Conservation (phyloP, 441 rosid genomes). For the Corymbia citriodora region DNA sequence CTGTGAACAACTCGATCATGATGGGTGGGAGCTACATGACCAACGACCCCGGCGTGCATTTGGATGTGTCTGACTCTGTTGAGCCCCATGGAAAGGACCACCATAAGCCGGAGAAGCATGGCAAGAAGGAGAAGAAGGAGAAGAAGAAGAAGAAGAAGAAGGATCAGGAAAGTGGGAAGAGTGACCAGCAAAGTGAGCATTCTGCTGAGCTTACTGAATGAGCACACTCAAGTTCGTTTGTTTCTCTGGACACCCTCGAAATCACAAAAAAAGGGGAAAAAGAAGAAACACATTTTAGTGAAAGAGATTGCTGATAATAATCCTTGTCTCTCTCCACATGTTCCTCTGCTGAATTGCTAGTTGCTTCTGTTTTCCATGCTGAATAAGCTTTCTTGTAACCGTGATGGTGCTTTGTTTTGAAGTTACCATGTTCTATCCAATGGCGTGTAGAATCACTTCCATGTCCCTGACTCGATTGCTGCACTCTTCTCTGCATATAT, state of each 20-base stretch:
- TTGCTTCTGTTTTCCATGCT: background rate
- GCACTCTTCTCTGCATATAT: background rate
- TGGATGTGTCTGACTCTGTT: slow-evolving; percentile 53
- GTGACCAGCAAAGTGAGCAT: background rate
- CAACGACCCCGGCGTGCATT: slow-evolving; percentile 86
- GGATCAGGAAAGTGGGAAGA: background rate
- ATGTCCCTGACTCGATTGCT: background rate
- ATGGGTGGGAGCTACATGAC: slow-evolving; percentile 52
- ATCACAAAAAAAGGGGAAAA: background rate
- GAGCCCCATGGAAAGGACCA: slow-evolving; percentile 20
- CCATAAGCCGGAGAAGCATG: slow-evolving; percentile 22
- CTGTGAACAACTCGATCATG: slow-evolving; percentile 89
- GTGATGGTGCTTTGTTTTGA: background rate
- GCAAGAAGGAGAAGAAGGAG: slow-evolving; percentile 28
- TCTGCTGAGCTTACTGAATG: background rate
- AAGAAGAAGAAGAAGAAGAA: slow-evolving; percentile 25
- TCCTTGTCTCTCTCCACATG: background rate
- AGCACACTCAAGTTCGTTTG: background rate
- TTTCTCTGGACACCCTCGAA: background rate
- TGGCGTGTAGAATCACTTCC: background rate
- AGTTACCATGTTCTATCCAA: background rate
- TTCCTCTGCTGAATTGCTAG: background rate
- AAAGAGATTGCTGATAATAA: background rate
- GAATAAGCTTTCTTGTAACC: background rate
- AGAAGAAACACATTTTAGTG: background rate